phyloP scores from a whole-genome alignment of 441 rosid species.

The Dalechampia spathulata region DNA sequence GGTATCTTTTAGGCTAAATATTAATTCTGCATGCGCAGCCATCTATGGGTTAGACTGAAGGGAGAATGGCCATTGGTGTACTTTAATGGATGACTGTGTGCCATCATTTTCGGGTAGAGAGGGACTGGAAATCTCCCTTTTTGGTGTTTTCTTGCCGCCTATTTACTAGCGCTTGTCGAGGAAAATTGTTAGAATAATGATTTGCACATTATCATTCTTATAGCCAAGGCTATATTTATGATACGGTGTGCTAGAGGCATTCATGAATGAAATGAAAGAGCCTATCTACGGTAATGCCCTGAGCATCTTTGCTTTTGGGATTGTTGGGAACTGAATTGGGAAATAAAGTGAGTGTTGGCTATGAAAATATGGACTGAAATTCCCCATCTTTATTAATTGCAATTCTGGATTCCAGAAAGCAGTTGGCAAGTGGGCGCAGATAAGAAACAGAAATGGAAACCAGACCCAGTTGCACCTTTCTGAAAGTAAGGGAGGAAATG shows the following conservation, averaged over 20 bases:
- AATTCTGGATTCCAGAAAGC: no score
- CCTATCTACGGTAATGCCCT: neutral
- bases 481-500: no score
- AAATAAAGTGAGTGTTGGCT: neutral
- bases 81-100: neutral
- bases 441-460: no score
- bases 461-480: no score
- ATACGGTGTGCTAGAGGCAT: no score
- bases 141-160: neutral
- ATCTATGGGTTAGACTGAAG: neutral
- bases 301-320: neutral
- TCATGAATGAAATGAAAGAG: no score
- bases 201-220: neutral
- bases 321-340: neutral
- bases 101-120: neutral
- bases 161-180: neutral
- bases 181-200: neutral
- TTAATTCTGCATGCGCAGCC: constrained; percentile 7
- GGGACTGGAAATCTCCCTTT: neutral
- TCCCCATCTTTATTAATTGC: no score
- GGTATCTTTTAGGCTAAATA: neutral
- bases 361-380: constrained; percentile 3
- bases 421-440: no score
- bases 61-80: neutral
- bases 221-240: neutral